phyloP scores from a whole-genome alignment of 805 yeast genomes.

The Barnettozyma wickerhamii region DNA sequence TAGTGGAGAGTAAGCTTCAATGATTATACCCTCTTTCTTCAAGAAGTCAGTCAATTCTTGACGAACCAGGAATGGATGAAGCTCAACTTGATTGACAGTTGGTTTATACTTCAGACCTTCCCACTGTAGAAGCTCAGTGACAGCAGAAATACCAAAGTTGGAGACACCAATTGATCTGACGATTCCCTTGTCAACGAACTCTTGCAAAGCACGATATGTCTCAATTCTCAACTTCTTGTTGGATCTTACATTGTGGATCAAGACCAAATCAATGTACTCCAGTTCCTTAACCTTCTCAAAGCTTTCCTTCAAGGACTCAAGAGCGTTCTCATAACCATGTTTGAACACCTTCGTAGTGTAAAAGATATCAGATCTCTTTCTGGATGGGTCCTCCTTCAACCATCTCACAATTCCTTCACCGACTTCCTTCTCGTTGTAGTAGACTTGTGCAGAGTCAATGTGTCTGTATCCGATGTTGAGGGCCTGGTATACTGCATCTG shows the following conservation, averaged over 20 bases:
- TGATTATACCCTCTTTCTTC: conserved; percentile 44
- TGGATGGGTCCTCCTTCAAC: conserved; percentile 44
- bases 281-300: conserved; percentile 45
- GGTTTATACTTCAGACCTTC: conserved; percentile 50
- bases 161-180: conserved; percentile 72
- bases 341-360: conserved; percentile 8
- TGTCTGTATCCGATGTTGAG: conserved; percentile 61
- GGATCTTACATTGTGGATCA: conserved; percentile 62
- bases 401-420: conserved; percentile 55
- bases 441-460: conserved; percentile 67
- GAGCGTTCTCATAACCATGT: conserved; percentile 51
- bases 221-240: conserved; percentile 47
- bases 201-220: conserved; percentile 72
- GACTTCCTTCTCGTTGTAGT: conserved; percentile 64
- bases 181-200: conserved; percentile 51
- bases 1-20: conserved; percentile 73
- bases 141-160: conserved; percentile 55
- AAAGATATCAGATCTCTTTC: conserved; percentile 51
- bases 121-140: conserved; percentile 56
- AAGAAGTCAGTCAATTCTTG: conserved; percentile 35
- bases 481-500: conserved; percentile 44
- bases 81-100: conserved; percentile 73
- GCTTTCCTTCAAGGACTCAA: conserved; percentile 50
- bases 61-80: conserved; percentile 65
- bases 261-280: conserved; percentile 61